Evolutionary conservation across 1,284 basidiomycete species (phyloP), one percentile per base, ranked within the genome.

Genomic region (Malassezia furfur): DNA sequence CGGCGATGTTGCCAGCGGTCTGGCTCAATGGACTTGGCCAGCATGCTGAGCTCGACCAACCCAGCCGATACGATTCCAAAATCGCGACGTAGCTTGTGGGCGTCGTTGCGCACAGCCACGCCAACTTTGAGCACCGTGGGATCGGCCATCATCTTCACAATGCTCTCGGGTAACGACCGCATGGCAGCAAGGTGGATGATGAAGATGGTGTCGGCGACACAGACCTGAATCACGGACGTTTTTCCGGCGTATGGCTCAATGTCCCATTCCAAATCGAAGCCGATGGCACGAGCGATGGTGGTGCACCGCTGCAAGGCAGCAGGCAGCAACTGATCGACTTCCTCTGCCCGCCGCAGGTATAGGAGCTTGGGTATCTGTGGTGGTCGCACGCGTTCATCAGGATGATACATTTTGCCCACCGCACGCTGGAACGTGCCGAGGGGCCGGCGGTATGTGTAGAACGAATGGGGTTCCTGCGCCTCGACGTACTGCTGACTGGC

Each of bases 191-290:
- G 48, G 31, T 68, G 67, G 21, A 68, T 48, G 37, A 68, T 53
- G 45, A 62, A 50, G 30, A 67, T 61, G 19, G 60, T 48, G 0
- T 51, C 48, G 3, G 61, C 52, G 4, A 50, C 52, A 52, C 63
- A 59, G 21, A 67, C 53, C 37, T 68, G 67, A 9, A 67, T 50
- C 4, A 67, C 54, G 2, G 67, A 65, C 12, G 63, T 62, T 10
- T 51, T 54, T 3, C 62, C 60, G 2, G 28, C 9, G 15, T 15
- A n/a, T 15, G 14, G 48, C n/a, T 50, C 39, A 21, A 62, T 43
- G 32, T 64, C 60, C 67, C 67, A 68, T 39, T 68, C 67, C 28
- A 68, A 49, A 44, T 68, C 67, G n/a, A 68, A 57, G 8, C 65
- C 67, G 32, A 65, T 52, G 0, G 63, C 58, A 14, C 54, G 52